A percentile compares a stretch with the other conserved stretches of the same genome.
Conservation (phyloP, 345 rosid species). For the Leavenworthia alabamica region DNA sequence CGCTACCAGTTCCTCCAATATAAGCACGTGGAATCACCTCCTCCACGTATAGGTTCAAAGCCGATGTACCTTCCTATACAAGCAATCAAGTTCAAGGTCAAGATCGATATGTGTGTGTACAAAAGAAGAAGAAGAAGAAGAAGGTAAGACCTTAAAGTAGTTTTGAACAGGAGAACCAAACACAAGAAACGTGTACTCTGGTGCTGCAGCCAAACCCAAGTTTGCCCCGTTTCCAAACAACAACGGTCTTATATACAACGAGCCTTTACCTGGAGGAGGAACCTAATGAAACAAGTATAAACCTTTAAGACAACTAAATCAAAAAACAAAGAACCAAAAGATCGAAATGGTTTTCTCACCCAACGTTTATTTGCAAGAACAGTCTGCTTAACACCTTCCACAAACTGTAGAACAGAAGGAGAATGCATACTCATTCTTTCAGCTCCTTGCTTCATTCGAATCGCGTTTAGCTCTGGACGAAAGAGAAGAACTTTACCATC, state of each 20-base stretch:
- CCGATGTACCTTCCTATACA: slow-evolving; percentile 44
- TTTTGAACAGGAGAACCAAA: slow-evolving; percentile 75
- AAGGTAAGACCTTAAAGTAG: slow-evolving; percentile 62
- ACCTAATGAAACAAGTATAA: slow-evolving; percentile 35
- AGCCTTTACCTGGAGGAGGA: slow-evolving; percentile 81
- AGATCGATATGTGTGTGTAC: not conserved
- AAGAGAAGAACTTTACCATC: slow-evolving; percentile 59
- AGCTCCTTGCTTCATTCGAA: slow-evolving; percentile 63
- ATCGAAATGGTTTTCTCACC: slow-evolving; percentile 39
- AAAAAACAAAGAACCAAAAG: not conserved
- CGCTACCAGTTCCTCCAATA: slow-evolving; percentile 64
- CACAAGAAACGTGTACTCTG: slow-evolving; percentile 63
- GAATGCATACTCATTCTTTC: slow-evolving; percentile 86
- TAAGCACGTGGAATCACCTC: slow-evolving; percentile 55
- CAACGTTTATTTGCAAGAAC: slow-evolving; percentile 68
- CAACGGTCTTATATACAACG: slow-evolving; percentile 73
- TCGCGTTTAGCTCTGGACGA: slow-evolving; percentile 70
- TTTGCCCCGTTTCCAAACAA: slow-evolving; percentile 71
- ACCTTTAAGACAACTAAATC: not conserved
- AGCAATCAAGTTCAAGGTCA: slow-evolving; percentile 8
- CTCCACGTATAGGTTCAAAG: slow-evolving; percentile 56
- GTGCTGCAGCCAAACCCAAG: slow-evolving; percentile 65
- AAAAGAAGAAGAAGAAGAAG: not conserved
- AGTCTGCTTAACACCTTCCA: slow-evolving; percentile 64
- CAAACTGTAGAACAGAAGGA: slow-evolving; percentile 65